Conservation (phyloP, 176 grass and related monocot genomes). For the Microstegium vimineum region DNA sequence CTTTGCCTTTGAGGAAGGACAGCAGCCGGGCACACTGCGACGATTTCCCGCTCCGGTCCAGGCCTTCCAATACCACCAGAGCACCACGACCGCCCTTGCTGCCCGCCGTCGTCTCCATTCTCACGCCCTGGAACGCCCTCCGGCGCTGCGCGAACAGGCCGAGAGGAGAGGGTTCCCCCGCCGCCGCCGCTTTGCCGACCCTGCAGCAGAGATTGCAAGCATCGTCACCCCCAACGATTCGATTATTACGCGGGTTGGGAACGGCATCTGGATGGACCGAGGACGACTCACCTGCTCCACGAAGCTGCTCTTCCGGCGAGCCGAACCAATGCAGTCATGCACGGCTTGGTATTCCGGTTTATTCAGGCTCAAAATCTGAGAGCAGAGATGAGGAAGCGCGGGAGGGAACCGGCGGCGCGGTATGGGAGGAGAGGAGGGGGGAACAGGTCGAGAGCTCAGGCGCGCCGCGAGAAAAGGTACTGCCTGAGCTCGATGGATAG, state of each 20-base stretch:
- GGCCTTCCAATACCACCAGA: constrained; percentile 78
- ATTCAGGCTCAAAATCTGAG: neutral
- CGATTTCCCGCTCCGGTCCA: constrained; percentile 75
- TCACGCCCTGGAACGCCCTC: constrained; percentile 18
- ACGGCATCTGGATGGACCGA: neutral
- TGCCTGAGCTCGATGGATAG: too few relatives aligned
- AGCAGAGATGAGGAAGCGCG: neutral
- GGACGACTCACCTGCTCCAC: constrained; percentile 25
- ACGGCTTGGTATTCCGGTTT: neutral
- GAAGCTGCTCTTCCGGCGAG: constrained; percentile 18
- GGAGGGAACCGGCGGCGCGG: neutral
- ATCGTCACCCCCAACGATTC: neutral
- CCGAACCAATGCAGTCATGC: constrained; percentile 41
- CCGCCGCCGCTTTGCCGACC: neutral
- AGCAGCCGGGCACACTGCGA: constrained; percentile 71
- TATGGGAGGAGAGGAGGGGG: neutral
- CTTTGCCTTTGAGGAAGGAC: constrained; percentile 54
- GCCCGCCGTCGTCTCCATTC: constrained; percentile 44
- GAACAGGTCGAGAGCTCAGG: too few relatives aligned
- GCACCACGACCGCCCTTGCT: constrained; percentile 46
- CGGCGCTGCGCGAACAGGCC: neutral
- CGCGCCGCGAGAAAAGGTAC: too few relatives aligned
- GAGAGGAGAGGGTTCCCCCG: neutral
- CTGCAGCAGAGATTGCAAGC: constrained; percentile 21
- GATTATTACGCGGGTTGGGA: neutral